Base-by-base conservation (phyloP, 768 basidiomycete species). In the Termitomyces sp. region DNA sequence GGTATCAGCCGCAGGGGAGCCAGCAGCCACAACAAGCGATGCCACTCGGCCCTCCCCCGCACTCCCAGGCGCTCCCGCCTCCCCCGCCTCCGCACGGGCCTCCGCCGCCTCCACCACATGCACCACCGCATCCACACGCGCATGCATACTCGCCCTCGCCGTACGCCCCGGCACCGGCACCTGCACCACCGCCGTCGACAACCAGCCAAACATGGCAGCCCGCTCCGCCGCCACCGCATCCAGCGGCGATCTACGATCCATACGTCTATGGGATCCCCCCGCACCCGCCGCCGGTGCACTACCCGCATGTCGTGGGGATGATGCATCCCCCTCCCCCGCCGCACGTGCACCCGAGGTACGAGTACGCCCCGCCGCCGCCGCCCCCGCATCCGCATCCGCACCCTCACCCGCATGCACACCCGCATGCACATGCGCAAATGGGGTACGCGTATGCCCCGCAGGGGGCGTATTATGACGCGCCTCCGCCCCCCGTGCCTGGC, bases 241-340 rank as follows among this genome's bases (percentile, higher is more conserved):
- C 48, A 22, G 58, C 52, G n/a, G 58, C 47, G 39, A 58, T 61
- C 48, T 65, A 65, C 36, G 66, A 67, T 51, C 62, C 64, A 12
- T 67, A 67, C 16, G 49, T 45, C 22, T 61, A 61, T 13, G 6
- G 30, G 1, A 53, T 57, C 27, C 59, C 50, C 24, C 31, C 54
- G 18, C 41, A 36, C 1, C 55, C 55, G 1, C 55, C 45, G 16
- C 34, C n/a, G 12, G 18, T 4, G 24, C 54, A n/a, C 6, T 13
- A 27, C 58, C 5, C 50, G 41, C 49, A 55, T 18, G 55, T 24
- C 7, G 41, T 41, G n/a, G 41, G 41, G 39, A 30, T 55, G 24
- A 41, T 24, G 42, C 24, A 8, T 8, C 27, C 39, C 3, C 54
- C 54, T 1, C 53, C 51, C 3, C 52, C 54, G 18, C 56, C 55